Conservation (phyloP, 192 early-diverging fungal species). For the Lobosporangium transversale region DNA sequence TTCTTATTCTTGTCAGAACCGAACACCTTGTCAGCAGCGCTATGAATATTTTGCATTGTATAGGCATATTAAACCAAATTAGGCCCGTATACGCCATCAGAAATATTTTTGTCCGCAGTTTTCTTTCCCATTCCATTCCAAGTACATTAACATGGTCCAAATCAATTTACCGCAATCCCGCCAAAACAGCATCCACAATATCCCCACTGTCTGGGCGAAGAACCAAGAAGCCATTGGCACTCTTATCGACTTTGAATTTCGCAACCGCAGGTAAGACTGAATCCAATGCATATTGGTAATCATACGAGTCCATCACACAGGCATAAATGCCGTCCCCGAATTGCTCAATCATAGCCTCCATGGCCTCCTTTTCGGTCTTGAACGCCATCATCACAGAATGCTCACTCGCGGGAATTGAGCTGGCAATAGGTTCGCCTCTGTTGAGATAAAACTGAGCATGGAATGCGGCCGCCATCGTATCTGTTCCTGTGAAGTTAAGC, state of each 20-base stretch:
- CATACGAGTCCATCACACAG: conserved; percentile 93
- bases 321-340: conserved; percentile 82
- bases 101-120: no score
- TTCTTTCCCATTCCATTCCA: no score
- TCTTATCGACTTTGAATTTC: conserved; percentile 72
- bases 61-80: no score
- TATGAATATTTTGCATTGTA: conserved; percentile 18
- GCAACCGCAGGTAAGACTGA: conserved; percentile 77
- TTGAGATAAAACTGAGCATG: conserved; percentile 85
- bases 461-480: conserved; percentile 82
- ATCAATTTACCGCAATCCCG: conserved; percentile 73
- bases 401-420: conserved; percentile 88
- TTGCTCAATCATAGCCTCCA: conserved; percentile 67
- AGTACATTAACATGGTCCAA: no score
- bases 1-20: conserved; percentile 74
- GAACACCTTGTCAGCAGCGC: conserved; percentile 79
- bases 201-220: conserved; percentile 90
- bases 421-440: conserved; percentile 73
- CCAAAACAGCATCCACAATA: conserved; percentile 77
- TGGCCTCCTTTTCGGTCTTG: conserved; percentile 76
- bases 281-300: conserved; percentile 80
- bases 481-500: conserved; percentile 85
- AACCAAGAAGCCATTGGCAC: conserved; percentile 74
- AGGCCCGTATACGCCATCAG: no score
- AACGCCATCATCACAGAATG: conserved; percentile 91